These are phyloP conservation scores for Aspergillus unguis DNA, from an alignment of 2,329 filamentous ascomycete species.

Conservation along the genomic window DNA sequence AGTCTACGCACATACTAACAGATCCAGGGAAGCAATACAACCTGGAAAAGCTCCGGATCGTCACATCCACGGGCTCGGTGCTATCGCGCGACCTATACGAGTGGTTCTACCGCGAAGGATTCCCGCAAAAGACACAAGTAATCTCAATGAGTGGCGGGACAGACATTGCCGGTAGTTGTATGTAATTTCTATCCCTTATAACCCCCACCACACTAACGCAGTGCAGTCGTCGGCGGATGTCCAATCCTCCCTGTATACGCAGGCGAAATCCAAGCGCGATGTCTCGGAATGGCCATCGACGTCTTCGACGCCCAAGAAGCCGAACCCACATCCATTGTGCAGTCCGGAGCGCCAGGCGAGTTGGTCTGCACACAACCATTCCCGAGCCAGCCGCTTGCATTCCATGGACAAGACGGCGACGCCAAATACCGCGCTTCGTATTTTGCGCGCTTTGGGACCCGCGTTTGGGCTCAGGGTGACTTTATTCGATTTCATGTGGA, in stretches of 20 bases:
- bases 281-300: conserved; percentile 52
- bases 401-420: background rate
- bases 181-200: too few species aligned
- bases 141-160: background rate
- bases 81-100: too few species aligned
- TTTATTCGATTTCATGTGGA: conserved; percentile 68
- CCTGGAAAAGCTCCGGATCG: too few species aligned
- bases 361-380: background rate
- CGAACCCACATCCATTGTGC: background rate
- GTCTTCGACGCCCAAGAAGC: conserved; percentile 25
- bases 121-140: background rate
- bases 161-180: too few species aligned
- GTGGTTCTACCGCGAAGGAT: background rate
- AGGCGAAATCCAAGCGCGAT: conserved; percentile 55
- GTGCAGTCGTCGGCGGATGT: too few species aligned
- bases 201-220: too few species aligned
- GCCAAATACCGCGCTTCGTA: background rate
- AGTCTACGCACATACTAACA: too few species aligned
- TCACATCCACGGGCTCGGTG: too few species aligned
- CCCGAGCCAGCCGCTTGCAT: background rate
- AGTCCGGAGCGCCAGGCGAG: background rate
- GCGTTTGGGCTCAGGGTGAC: conserved; percentile 66
- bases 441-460: conserved; percentile 16
- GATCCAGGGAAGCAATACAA: too few species aligned
- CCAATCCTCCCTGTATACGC: conserved; percentile 54